A percentile compares a stretch with the other conserved stretches of the same genome.
These are phyloP conservation scores for Yamadazyma sp. DNA, from an alignment of 1,139 yeast genomes.

Conservation along the genomic window DNA sequence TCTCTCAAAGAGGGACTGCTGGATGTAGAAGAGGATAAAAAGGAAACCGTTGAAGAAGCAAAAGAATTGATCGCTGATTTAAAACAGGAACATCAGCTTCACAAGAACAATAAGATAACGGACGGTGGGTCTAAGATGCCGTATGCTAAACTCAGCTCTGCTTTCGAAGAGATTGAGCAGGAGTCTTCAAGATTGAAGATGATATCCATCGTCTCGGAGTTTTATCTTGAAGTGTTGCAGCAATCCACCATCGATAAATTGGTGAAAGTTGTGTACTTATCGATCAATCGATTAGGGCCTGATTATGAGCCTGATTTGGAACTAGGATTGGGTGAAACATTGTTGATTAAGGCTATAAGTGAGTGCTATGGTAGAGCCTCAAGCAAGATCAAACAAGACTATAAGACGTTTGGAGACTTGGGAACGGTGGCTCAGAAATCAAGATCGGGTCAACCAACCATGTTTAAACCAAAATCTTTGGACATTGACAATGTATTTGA, in stretches of 20 bases:
- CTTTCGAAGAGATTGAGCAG: conserved; percentile 73
- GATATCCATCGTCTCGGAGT: conserved; percentile 68
- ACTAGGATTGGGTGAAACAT: conserved; percentile 87
- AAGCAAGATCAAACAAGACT: conserved; percentile 70
- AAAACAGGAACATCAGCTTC: conserved; percentile 21
- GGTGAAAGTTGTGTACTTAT: conserved; percentile 73
- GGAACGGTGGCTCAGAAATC: conserved; percentile 88
- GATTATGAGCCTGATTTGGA: conserved; percentile 91
- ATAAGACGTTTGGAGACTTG: conserved; percentile 80
- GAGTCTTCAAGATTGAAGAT: conserved; percentile 84
- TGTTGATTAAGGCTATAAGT: conserved; percentile 82
- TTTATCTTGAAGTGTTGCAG: conserved; percentile 62
- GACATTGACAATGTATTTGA: conserved; percentile 72
- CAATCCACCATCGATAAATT: conserved; percentile 56
- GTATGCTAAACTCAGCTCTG: conserved; percentile 62
- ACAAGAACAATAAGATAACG: conserved; percentile 13
- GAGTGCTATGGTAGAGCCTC: conserved; percentile 86
- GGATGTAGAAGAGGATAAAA: neutral
- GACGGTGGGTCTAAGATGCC: conserved; percentile 35
- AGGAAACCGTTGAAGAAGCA: conserved; percentile 19
- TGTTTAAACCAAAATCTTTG: conserved; percentile 88
- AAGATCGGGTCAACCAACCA: conserved; percentile 80
- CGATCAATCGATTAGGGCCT: conserved; percentile 88
- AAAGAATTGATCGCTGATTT: conserved; percentile 23
- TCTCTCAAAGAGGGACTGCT: too few species aligned